Evolutionary conservation across 1,284 basidiomycete species (phyloP).

Genomic region (Mycosarcoma mackinlayi): DNA sequence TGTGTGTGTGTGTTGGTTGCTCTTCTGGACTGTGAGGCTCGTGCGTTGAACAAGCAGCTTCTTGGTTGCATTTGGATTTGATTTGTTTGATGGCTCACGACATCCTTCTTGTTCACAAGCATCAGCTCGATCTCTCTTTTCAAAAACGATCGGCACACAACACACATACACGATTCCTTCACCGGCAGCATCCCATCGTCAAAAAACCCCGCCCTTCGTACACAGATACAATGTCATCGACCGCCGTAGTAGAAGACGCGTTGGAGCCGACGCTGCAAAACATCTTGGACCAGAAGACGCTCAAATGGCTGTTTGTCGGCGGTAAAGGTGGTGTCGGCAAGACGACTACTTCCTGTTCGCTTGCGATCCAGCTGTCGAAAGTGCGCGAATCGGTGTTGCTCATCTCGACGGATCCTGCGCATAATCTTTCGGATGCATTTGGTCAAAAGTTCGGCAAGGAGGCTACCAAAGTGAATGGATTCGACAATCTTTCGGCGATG

Average conservation of each 20-base stretch:
- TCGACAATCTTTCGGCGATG: conserved; percentile 97
- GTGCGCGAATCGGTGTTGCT: conserved; percentile 65
- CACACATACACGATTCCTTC: neutral
- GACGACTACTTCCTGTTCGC: conserved; percentile 66
- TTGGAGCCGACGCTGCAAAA: conserved; percentile 63
- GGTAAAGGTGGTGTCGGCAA: conserved; percentile 69
- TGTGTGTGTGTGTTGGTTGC: conserved; percentile 1
- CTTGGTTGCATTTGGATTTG: neutral
- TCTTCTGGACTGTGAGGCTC: neutral
- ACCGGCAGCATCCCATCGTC: no score
- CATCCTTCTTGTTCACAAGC: conserved; percentile 13
- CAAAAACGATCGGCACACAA: neutral
- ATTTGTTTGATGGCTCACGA: conserved; percentile 18
- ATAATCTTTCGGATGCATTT: conserved; percentile 98
- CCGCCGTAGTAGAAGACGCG: conserved; percentile 54
- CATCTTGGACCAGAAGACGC: conserved; percentile 65
- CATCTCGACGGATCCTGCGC: conserved; percentile 92
- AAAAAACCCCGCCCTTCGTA: no score
- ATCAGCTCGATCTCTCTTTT: neutral
- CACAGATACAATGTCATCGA: conserved; percentile 19
- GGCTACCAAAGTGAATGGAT: conserved; percentile 98
- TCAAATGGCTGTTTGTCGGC: conserved; percentile 68
- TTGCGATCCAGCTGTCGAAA: conserved; percentile 64
- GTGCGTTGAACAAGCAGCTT: conserved; percentile 7
- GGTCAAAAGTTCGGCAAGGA: conserved; percentile 99